phyloP scores from a whole-genome alignment of 129 eudicot genomes.

The Lactuca saligna region DNA sequence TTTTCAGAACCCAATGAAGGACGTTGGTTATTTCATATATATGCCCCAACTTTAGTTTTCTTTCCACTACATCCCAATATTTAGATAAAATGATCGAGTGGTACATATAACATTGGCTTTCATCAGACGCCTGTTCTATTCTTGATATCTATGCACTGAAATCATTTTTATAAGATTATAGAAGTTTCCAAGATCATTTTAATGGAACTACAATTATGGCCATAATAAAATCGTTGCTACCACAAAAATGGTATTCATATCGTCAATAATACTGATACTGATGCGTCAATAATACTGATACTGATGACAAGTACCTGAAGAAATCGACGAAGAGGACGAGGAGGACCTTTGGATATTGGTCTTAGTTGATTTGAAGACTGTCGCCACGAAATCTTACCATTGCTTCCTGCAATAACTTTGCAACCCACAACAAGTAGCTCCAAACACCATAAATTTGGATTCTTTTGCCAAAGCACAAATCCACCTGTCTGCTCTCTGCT shows the following conservation, averaged over 20 bases:
- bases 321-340: conserved; percentile 92
- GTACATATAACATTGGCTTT: neutral
- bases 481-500: conserved; percentile 76
- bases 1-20: too few relatives aligned
- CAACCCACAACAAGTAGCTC: conserved; percentile 84
- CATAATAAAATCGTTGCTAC: neutral
- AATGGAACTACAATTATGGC: neutral
- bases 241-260: neutral
- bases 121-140: neutral
- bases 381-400: conserved; percentile 85
- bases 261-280: neutral
- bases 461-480: conserved; percentile 88
- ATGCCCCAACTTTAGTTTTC: neutral
- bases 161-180: neutral
- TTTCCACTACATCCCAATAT: neutral
- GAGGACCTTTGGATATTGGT: conserved; percentile 73
- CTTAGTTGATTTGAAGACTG: conserved; percentile 81
- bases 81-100: neutral
- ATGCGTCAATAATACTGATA: too few relatives aligned
- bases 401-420: conserved; percentile 86
- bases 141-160: too few relatives aligned
- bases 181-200: neutral
- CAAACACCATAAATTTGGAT: conserved; percentile 78
- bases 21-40: neutral
- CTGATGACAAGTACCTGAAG: conserved; percentile 56